phyloP scores from a whole-genome alignment of 352 stramenopile species.

The Phytophthora ramorum region DNA sequence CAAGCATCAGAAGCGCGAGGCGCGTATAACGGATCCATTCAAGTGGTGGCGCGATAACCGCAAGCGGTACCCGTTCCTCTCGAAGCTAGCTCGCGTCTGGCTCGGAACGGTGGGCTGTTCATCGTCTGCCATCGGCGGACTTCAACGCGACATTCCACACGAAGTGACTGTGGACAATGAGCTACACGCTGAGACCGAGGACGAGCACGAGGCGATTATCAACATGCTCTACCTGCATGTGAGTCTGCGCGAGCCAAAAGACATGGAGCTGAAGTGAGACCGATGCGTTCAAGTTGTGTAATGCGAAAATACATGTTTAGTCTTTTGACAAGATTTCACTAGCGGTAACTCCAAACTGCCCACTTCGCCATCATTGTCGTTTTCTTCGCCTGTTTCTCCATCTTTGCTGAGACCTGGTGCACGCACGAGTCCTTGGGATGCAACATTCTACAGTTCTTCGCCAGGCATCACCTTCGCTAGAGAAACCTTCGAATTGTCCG shows the following conservation, averaged over 20 bases:
- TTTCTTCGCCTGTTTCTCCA: too few species aligned
- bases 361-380: too few species aligned
- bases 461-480: too few species aligned
- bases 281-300: too few species aligned
- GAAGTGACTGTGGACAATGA: slow-evolving; percentile 11
- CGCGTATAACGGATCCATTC: slow-evolving; percentile 12
- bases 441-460: too few species aligned
- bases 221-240: slow-evolving; percentile 21
- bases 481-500: too few species aligned
- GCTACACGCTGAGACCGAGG: slow-evolving; percentile 3
- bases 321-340: too few species aligned
- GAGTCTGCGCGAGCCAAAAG: not conserved
- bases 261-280: too few species aligned
- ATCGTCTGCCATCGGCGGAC: slow-evolving; percentile 10
- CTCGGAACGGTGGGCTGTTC: slow-evolving; percentile 12
- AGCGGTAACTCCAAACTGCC: too few species aligned
- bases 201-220: slow-evolving; percentile 4
- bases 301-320: too few species aligned
- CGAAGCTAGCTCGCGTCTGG: slow-evolving; percentile 15
- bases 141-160: slow-evolving; percentile 12
- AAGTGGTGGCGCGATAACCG: slow-evolving; percentile 9
- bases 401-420: too few species aligned
- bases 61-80: slow-evolving; percentile 15
- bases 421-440: too few species aligned
- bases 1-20: not conserved